Percentiles rank a stretch among this genome's conserved stretches.
Conservation (phyloP, 2,329 filamentous ascomycete species). For the Penicillium sp. region DNA sequence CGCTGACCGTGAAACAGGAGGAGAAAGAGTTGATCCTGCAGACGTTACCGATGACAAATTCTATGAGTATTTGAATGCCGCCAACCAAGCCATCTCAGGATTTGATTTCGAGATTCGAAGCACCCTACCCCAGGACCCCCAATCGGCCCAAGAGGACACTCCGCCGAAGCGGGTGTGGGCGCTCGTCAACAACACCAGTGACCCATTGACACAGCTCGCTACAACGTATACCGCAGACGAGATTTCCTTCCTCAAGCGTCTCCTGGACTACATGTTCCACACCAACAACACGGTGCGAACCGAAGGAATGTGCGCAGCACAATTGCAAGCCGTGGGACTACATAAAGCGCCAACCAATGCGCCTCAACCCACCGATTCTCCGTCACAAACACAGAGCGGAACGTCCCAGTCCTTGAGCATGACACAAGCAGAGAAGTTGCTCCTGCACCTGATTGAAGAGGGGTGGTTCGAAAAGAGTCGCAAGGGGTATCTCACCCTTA, state of each 20-base stretch:
- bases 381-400: conserved; percentile 36
- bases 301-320: conserved; percentile 80
- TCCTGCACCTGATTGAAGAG: conserved; percentile 71
- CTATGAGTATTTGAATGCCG: conserved; percentile 66
- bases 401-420: conserved; percentile 64
- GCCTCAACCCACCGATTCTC: conserved; percentile 46
- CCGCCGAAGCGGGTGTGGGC: conserved; percentile 64
- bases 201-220: conserved; percentile 81
- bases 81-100: conserved; percentile 71
- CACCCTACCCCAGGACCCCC: conserved; percentile 67
- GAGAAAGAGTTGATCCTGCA: conserved; percentile 53
- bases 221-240: conserved; percentile 81
- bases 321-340: conserved; percentile 76
- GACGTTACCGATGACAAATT: conserved; percentile 72
- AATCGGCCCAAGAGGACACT: conserved; percentile 29
- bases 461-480: conserved; percentile 81
- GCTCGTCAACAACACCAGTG: conserved; percentile 84
- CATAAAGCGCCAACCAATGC: conserved; percentile 47
- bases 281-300: conserved; percentile 76
- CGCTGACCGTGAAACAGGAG: conserved; percentile 35
- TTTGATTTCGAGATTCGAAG: conserved; percentile 89
- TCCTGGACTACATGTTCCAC: conserved; percentile 91
- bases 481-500: conserved; percentile 73
- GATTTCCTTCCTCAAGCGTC: conserved; percentile 82
- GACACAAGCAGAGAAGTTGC: conserved; percentile 72